Evolutionary conservation across 2,329 filamentous ascomycete species (phyloP).

Genomic region (Dactylellina leptospora): DNA sequence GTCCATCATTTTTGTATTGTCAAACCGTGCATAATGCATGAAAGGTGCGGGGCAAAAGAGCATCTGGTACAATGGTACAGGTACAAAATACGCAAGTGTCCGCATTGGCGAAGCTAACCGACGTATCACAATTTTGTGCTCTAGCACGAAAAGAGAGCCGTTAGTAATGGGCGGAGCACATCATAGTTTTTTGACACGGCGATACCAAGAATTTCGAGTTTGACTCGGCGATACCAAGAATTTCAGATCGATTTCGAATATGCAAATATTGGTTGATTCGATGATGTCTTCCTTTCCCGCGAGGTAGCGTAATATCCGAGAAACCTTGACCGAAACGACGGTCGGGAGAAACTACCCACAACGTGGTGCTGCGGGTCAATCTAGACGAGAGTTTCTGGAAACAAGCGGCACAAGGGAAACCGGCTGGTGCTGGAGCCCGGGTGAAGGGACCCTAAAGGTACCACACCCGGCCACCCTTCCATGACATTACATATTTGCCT

Average conservation of each 20-base stretch:
- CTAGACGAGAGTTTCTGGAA: conserved; percentile 34
- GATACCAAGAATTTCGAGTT: conserved; percentile 47
- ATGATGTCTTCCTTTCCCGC: conserved; percentile 41
- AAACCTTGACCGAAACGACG: conserved; percentile 23
- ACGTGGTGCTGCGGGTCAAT: conserved; percentile 1
- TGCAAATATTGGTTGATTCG: too few species aligned
- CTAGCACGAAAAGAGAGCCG: conserved; percentile 21
- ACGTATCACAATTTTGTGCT: conserved; percentile 27
- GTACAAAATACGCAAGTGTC: conserved; percentile 21
- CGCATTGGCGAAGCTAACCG: conserved; percentile 44
- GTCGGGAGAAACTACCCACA: conserved; percentile 6
- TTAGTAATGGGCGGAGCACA: conserved; percentile 15
- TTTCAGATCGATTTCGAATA: conserved; percentile 43
- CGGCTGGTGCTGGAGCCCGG: conserved; percentile 27
- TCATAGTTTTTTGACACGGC: conserved; percentile 50
- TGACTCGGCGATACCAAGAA: conserved; percentile 47
- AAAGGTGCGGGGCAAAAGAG: conserved; percentile 41
- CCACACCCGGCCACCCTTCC: conserved; percentile 23
- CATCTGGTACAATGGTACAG: conserved; percentile 11
- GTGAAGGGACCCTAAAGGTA: conserved; percentile 39
- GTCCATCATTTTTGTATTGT: conserved; percentile 36
- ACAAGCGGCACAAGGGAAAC: neutral
- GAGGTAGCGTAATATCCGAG: conserved; percentile 26
- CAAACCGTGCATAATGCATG: conserved; percentile 52
- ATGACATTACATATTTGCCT: conserved; percentile 30